Evolutionary conservation across 176 grass and related monocot species (phyloP).

Genomic region (Paspalum vaginatum): DNA sequence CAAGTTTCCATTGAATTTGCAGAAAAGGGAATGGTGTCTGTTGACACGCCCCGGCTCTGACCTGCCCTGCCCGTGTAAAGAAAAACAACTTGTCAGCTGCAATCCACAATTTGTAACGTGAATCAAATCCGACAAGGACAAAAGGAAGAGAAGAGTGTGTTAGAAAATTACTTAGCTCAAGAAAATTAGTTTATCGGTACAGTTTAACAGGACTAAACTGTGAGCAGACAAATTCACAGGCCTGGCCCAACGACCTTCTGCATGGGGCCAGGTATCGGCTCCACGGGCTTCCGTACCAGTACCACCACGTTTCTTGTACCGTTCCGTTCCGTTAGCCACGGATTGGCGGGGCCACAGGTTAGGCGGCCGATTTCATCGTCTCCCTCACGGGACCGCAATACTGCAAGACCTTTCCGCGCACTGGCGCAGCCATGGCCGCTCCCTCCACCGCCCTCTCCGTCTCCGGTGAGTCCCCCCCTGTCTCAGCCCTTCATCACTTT

Average conservation of each 20-base stretch:
- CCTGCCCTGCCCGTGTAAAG: too few relatives aligned
- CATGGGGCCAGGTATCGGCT: neutral
- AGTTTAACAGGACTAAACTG: neutral
- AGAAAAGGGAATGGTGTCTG: too few relatives aligned
- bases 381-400: neutral
- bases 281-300: too few relatives aligned
- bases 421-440: constrained; percentile 38
- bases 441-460: constrained; percentile 37
- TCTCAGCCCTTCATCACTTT: neutral
- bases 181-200: too few relatives aligned
- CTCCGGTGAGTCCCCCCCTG: constrained; percentile 21
- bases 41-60: too few relatives aligned
- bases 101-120: too few relatives aligned
- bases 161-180: too few relatives aligned
- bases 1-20: too few relatives aligned
- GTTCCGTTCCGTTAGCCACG: neutral
- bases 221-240: neutral
- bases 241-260: neutral
- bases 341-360: constrained; percentile 24
- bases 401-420: too few relatives aligned
- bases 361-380: constrained; percentile 23
- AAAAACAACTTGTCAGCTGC: too few relatives aligned
- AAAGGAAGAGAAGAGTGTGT: neutral
- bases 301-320: too few relatives aligned
- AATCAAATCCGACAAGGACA: too few relatives aligned